These are phyloP conservation scores for Sarcodon aspratus DNA, from an alignment of 768 basidiomycete species.

Conservation along the genomic window DNA sequence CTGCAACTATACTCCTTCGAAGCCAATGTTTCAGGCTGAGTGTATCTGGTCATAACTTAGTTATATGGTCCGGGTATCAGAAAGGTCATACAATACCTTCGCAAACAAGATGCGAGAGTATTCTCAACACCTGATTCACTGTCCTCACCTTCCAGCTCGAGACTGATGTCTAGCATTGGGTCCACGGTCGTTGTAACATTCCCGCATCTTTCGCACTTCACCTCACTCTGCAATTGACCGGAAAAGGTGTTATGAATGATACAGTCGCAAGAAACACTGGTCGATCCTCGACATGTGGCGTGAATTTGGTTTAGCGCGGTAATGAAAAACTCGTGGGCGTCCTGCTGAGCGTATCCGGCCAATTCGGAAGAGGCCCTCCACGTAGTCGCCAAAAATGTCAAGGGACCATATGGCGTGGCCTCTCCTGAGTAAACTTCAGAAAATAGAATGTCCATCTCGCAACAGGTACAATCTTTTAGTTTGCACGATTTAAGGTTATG, in stretches of 20 bases:
- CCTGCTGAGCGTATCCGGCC: slow-evolving; percentile 89
- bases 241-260: slow-evolving; percentile 87
- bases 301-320: slow-evolving; percentile 83
- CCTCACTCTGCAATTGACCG: slow-evolving; percentile 79
- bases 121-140: slow-evolving; percentile 37
- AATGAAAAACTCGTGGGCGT: slow-evolving; percentile 86
- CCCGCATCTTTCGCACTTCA: slow-evolving; percentile 79
- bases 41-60: slow-evolving; percentile 41
- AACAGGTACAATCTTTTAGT: slow-evolving; percentile 68
- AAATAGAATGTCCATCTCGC: slow-evolving; percentile 88
- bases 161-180: slow-evolving; percentile 83
- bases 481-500: slow-evolving; percentile 72
- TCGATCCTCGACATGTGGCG: slow-evolving; percentile 59
- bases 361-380: slow-evolving; percentile 76
- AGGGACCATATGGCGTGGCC: slow-evolving; percentile 62
- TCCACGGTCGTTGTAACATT: slow-evolving; percentile 73
- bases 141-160: slow-evolving; percentile 60
- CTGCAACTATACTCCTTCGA: slow-evolving; percentile 76
- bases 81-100: slow-evolving; percentile 32
- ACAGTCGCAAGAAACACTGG: slow-evolving; percentile 76
- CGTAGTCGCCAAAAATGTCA: slow-evolving; percentile 70
- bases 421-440: slow-evolving; percentile 52
- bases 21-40: slow-evolving; percentile 75
- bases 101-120: slow-evolving; percentile 65
- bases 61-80: too few relatives aligned